Evolutionary conservation across 257 asterid species (phyloP).

Genomic region (Eustoma russellianum): DNA sequence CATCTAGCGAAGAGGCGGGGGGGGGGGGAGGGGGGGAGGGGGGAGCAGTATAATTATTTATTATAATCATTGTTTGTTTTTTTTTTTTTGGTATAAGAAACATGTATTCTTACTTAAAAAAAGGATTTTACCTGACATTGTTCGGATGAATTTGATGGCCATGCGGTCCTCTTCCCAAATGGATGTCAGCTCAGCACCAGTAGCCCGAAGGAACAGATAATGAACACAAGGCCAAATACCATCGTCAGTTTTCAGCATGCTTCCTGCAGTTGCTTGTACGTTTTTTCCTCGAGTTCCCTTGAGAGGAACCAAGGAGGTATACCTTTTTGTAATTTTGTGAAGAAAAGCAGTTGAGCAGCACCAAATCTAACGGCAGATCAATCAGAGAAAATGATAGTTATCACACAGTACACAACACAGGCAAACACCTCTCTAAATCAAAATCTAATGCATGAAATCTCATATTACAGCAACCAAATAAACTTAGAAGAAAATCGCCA

Average conservation of each 20-base stretch:
- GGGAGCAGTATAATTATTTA: not conserved
- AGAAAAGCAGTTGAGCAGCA: constrained; percentile 78
- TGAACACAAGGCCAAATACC: constrained; percentile 97
- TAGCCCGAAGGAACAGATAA: constrained; percentile 91
- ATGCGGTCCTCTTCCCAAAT: constrained; percentile 86
- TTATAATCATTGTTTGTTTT: not conserved
- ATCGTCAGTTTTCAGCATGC: constrained; percentile 73
- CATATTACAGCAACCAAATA: too few species aligned
- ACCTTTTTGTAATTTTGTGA: constrained; percentile 88
- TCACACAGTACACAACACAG: too few species aligned
- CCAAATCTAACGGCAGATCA: constrained; percentile 68
- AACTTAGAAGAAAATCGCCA: too few species aligned
- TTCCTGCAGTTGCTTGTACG: constrained; percentile 81
- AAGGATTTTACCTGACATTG: constrained; percentile 62
- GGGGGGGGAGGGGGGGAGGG: too few species aligned
- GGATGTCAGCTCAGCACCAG: constrained; percentile 90
- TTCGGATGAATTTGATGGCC: constrained; percentile 95
- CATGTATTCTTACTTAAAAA: too few species aligned
- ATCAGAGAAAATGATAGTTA: too few species aligned
- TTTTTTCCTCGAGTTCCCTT: constrained; percentile 75
- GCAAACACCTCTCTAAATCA: too few species aligned
- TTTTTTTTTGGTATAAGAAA: too few species aligned
- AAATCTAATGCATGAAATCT: too few species aligned
- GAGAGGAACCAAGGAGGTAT: constrained; percentile 98
- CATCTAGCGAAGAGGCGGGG: too few species aligned